These are phyloP conservation scores for Russula compacta DNA, from an alignment of 768 basidiomycete genomes.

Conservation along the genomic window DNA sequence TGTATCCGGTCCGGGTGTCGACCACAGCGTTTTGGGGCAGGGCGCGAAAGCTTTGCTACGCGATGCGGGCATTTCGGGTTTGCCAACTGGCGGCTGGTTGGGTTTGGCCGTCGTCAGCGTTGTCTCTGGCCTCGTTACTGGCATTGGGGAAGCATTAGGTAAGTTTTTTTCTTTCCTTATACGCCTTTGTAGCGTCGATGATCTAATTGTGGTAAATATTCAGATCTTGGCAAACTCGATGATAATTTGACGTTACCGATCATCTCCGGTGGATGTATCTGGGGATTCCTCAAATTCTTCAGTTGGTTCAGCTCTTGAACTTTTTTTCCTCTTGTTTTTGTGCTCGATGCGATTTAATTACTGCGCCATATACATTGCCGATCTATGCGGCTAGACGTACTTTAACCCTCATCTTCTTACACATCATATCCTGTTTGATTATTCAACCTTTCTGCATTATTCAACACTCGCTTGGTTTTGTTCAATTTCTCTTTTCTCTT, in stretches of 20 bases:
- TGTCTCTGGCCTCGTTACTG: constrained; percentile 69
- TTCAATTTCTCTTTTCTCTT: not conserved
- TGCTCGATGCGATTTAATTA: not conserved
- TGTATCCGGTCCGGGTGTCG: constrained; percentile 28
- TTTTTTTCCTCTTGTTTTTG: not conserved
- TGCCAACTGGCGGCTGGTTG: constrained; percentile 32
- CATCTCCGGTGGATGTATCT: constrained; percentile 67
- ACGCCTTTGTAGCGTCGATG: not conserved
- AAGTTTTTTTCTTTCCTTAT: constrained; percentile 26
- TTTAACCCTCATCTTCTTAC: not conserved
- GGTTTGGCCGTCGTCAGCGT: constrained; percentile 50
- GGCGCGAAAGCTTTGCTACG: constrained; percentile 25
- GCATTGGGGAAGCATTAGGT: constrained; percentile 87
- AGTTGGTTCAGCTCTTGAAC: constrained; percentile 27
- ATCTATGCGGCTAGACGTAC: constrained; percentile 5
- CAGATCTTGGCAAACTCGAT: constrained; percentile 78
- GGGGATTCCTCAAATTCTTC: constrained; percentile 41
- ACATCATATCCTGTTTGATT: not conserved
- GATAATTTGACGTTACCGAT: constrained; percentile 89
- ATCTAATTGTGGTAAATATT: not conserved
- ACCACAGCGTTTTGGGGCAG: constrained; percentile 18
- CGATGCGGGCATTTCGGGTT: constrained; percentile 12
- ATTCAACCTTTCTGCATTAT: not conserved
- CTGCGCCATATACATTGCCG: not conserved
- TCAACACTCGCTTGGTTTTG: not conserved